These are phyloP conservation scores for Hyphodiscus sp. DNA, from an alignment of 2,329 filamentous ascomycete species.

Conservation along the genomic window DNA sequence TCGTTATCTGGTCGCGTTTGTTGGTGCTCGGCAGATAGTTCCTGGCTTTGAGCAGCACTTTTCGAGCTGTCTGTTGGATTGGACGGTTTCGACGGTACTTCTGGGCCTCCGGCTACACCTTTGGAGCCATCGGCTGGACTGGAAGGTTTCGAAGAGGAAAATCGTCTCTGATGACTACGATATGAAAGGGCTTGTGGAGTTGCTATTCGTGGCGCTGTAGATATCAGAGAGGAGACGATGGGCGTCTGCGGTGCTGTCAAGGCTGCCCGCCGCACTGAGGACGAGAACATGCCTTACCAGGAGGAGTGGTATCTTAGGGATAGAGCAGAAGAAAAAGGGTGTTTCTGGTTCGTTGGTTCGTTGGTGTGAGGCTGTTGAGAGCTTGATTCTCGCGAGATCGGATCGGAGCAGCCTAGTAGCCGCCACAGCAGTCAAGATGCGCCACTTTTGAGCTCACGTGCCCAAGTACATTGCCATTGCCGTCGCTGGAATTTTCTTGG, in stretches of 20 bases:
- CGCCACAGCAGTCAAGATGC: not conserved
- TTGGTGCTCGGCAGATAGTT: constrained; percentile 17
- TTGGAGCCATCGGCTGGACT: constrained; percentile 31
- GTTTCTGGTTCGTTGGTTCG: too few species aligned
- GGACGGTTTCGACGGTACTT: constrained; percentile 6
- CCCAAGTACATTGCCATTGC: too few species aligned
- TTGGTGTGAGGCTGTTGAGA: not conserved
- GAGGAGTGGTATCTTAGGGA: not conserved
- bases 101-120: constrained; percentile 18
- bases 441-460: not conserved
- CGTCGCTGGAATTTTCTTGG: not conserved
- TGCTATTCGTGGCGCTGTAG: constrained; percentile 20
- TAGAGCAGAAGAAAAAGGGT: not conserved
- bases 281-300: constrained; percentile 29
- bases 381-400: constrained; percentile 1
- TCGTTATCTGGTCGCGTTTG: constrained; percentile 19
- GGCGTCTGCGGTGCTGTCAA: constrained; percentile 22
- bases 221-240: constrained; percentile 21
- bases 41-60: not conserved
- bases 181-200: constrained; percentile 24
- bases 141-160: constrained; percentile 34
- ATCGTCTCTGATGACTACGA: constrained; percentile 28
- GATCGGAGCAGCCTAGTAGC: not conserved
- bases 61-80: not conserved
- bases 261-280: constrained; percentile 28